Percentiles rank a stretch among this genome's conserved stretches.
phyloP scores from a whole-genome alignment of 768 basidiomycete species.

The Boletus reticuloceps region DNA sequence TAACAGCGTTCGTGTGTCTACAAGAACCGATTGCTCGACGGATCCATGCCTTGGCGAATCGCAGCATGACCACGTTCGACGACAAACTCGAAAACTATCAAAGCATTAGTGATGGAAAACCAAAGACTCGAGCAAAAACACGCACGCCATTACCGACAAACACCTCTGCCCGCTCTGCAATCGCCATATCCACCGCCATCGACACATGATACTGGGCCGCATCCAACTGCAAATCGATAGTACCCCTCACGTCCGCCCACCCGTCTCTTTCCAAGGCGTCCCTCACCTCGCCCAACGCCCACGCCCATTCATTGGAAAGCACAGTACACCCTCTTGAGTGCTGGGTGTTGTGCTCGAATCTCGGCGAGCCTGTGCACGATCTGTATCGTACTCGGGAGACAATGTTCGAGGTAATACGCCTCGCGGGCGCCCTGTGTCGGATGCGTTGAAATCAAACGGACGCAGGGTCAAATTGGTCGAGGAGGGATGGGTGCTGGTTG shows the following conservation, averaged over 20 bases:
- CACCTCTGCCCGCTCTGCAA: conserved; percentile 55
- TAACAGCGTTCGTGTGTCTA: conserved; percentile 18
- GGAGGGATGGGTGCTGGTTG: conserved; percentile 40
- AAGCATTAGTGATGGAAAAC: not conserved
- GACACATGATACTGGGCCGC: conserved; percentile 45
- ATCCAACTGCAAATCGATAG: conserved; percentile 41
- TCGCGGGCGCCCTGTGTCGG: conserved; percentile 1
- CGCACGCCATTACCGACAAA: conserved; percentile 62
- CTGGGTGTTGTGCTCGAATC: conserved; percentile 33
- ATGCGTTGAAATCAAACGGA: not conserved
- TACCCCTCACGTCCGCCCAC: conserved; percentile 48
- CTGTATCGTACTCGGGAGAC: conserved; percentile 41
- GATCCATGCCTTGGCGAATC: conserved; percentile 42
- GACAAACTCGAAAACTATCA: conserved; percentile 46
- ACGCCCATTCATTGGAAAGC: conserved; percentile 51
- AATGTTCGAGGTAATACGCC: conserved; percentile 25
- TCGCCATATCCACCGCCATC: conserved; percentile 59
- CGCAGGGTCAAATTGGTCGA: conserved; percentile 41
- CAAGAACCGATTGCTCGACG: conserved; percentile 40
- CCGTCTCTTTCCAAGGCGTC: conserved; percentile 41
- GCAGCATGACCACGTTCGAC: conserved; percentile 48
- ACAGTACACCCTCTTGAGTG: conserved; percentile 41
- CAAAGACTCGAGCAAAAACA: not conserved
- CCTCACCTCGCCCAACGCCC: conserved; percentile 40
- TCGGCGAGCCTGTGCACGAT: conserved; percentile 38